Conservation (phyloP, 2,329 filamentous ascomycete species). For the Monosporascus cannonballus region DNA sequence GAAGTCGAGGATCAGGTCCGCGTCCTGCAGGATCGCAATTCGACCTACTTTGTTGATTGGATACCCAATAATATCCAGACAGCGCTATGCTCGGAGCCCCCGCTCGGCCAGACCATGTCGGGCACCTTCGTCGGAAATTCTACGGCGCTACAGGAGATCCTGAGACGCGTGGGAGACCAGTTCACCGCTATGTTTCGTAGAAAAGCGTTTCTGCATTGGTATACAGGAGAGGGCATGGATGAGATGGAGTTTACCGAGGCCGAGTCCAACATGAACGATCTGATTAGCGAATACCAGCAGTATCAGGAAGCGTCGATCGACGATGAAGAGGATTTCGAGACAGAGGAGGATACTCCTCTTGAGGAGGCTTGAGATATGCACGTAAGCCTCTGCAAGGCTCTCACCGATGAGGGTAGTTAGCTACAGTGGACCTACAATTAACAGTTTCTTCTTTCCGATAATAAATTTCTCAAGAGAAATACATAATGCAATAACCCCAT, state of each 20-base stretch:
- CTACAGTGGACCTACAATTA: no score
- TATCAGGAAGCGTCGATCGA: conserved; percentile 99
- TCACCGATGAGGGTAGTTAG: no score
- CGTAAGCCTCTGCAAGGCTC: no score
- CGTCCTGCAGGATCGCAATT: conserved; percentile 99
- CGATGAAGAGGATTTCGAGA: conserved; percentile 86
- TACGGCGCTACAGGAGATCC: conserved; percentile 98
- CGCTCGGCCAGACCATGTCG: conserved; percentile 97
- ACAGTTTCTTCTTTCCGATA: no score
- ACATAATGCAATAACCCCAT: no score
- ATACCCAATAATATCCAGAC: conserved; percentile 99
- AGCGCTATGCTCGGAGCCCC: conserved; percentile 96
- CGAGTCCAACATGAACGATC: conserved; percentile 99
- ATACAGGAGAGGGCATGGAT: conserved; percentile 99
- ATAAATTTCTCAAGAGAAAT: no score
- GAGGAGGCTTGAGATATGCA: conserved; percentile 43
- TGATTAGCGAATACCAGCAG: conserved; percentile 99
- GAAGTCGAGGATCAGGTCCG: conserved; percentile 99
- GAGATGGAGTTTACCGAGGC: conserved; percentile 99
- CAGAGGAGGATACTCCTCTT: conserved; percentile 74
- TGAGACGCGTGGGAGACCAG: conserved; percentile 99
- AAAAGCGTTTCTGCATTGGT: conserved; percentile 99
- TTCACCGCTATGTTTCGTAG: conserved; percentile 99
- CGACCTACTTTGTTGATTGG: conserved; percentile 99
- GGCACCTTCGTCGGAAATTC: conserved; percentile 99